phyloP scores from a whole-genome alignment of 345 rosid species.

The Geranium brycei region DNA sequence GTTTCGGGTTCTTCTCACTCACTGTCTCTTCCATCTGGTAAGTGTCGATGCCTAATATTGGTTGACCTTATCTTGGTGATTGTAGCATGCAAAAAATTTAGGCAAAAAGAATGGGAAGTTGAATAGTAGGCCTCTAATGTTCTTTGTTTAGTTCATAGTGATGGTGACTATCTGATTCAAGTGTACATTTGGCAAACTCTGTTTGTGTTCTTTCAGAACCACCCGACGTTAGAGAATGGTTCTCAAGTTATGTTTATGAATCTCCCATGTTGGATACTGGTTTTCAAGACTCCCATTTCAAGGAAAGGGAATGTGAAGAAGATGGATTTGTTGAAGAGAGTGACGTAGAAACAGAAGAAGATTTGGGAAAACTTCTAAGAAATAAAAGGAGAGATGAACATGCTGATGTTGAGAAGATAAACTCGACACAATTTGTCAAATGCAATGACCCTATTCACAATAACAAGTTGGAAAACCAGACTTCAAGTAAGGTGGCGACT shows the following conservation, averaged over 20 bases:
- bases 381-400: background rate
- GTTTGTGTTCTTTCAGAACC: conserved; percentile 31
- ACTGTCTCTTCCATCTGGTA: conserved; percentile 30
- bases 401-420: background rate
- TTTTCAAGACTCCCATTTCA: conserved; percentile 4
- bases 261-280: conserved; percentile 14
- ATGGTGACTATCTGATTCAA: background rate
- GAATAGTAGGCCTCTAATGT: background rate
- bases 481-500: background rate
- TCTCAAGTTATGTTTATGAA: conserved; percentile 18
- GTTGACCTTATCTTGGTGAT: no score
- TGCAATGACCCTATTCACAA: background rate
- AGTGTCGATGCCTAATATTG: conserved; percentile 12
- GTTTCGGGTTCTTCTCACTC: conserved; percentile 17
- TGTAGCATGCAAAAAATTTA: no score
- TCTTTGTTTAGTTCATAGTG: background rate
- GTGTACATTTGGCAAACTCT: background rate
- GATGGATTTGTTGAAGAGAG: background rate
- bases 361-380: background rate
- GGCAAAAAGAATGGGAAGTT: background rate
- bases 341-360: background rate
- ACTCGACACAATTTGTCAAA: background rate
- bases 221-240: conserved; percentile 21
- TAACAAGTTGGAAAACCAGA: background rate
- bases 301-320: conserved; percentile 5